Evolutionary conservation across 2,329 filamentous ascomycete genomes (phyloP).

Genomic region (Colletotrichum gigasporum): DNA sequence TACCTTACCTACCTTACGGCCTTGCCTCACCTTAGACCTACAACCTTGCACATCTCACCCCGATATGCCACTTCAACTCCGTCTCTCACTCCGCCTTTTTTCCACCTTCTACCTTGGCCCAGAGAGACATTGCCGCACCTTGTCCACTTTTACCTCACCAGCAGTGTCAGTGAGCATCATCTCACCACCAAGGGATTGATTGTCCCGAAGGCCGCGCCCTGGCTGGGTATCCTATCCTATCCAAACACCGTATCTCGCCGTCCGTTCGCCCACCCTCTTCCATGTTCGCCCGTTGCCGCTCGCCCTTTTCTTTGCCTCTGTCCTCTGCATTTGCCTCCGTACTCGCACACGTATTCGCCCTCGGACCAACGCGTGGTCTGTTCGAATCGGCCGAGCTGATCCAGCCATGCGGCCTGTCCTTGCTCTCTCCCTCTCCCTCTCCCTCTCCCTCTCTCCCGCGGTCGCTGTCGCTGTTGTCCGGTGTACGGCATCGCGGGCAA

Average conservation of each 20-base stretch:
- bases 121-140: conserved; percentile 6
- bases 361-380: conserved; percentile 21
- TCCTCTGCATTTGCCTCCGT: not conserved
- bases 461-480: too few relatives aligned
- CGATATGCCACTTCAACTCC: conserved; percentile 1
- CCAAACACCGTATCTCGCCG: not conserved
- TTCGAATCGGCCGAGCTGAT: conserved; percentile 17
- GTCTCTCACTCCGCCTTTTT: not conserved
- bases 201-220: too few relatives aligned
- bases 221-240: too few relatives aligned
- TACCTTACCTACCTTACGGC: not conserved
- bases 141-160: not conserved
- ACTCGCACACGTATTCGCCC: conserved; percentile 1
- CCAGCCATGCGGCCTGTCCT: conserved; percentile 5
- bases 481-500: too few relatives aligned
- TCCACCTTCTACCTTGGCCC: not conserved
- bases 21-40: not conserved
- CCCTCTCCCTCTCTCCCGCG: too few relatives aligned
- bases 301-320: not conserved
- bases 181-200: too few relatives aligned
- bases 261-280: conserved; percentile 12
- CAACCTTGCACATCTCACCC: not conserved
- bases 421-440: not conserved
- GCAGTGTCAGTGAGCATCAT: too few relatives aligned
- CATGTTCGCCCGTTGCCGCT: not conserved